Base-by-base conservation (phyloP, 2,329 filamentous ascomycete species). In the Cladorrhinum sp. region DNA sequence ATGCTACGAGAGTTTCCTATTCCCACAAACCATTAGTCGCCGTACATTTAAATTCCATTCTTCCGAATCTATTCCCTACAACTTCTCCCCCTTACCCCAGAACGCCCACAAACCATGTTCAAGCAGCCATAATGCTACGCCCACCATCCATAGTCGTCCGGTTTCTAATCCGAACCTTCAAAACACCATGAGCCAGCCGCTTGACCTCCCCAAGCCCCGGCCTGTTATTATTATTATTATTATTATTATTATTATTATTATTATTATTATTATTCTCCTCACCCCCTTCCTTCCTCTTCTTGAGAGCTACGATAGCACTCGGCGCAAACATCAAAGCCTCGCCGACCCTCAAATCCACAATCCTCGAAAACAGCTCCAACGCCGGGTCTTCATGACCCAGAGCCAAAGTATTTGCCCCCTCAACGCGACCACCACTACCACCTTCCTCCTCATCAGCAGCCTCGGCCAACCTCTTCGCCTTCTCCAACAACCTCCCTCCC, bases 301-400 rank as follows among this genome's bases (percentile, higher is more conserved):
- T 64, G 14, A 80, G 62, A 1, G 68, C 71, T 6, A 76, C 50
- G 1, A 79, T 68, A 0, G 78, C 79, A 39, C 72, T 79, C 0
- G 79, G 80, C 1, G 76, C 75, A 63, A 82, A 82, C 6, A 82
- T 52, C 1, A 82, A 67, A 1, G 78, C 79, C 59, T 82, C 77
- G 0, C 80, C 79, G 2, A 75, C 76, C 3, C 69, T 69, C 10
- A 82, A 71, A 4, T 68, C 66, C 8, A 81, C 75, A 42, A 82
- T 81, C 24, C 71, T 69, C 10, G 70, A 67, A 48, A 82, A 79
- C 1, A 81, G 66, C 23, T 75, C 73, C 39, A 69, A 21, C 3
- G 61, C 61, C 5, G 67, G 62, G 54, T 74, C 66, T 3, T 62
- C 66, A 14, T 61, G 51, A 7, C 57, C 62, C 2, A 70, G 51